Evolutionary conservation across 306 rosid genomes (phyloP), one percentile per base, ranked within the genome.

Genomic region (Cajanus cajan): DNA sequence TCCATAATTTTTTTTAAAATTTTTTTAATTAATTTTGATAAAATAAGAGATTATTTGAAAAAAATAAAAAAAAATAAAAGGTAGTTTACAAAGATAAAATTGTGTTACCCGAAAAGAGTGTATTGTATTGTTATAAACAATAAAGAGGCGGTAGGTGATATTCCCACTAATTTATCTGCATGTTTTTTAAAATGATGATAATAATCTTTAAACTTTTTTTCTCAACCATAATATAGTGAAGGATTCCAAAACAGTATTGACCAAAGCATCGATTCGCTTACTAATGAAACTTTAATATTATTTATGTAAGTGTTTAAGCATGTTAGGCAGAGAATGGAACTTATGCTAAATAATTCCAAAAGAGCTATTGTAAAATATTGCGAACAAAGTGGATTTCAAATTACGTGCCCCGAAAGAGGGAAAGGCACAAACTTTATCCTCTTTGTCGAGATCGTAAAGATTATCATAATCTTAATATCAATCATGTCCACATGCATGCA

Each of bases 281-380:
- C 15, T 51, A 77, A 36, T 31, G 52, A 68, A 75, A 61, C 2
- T 21, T 73, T 37, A 76, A 37, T 71, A 70, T 16, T 57, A 36
- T 68, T 65, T 8, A 8, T 44, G 39, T 19, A 0, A 4, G 63
- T 31, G 52, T 54, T 54, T 31, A 71, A 82, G 37, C 74, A 67
- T 65, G 71, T 79, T 86, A 79, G 85, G 82, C 48, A 72, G 19
- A 36, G 77, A 55, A 71, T 82, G 82, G 82, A 79, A 76, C 78
- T 64, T 79, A 86, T 75, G 43, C 89, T 78, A 75, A 67, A 78
- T 6, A 63, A 51, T 57, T 71, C 74, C 24, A 57, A 39, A 71
- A 44, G 43, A 50, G 58, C 13, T 50, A 24, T 8, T 16, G 70
- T 36, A 19, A 39, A 73, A 59, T 71, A 80, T 71, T 72, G 16